Base-by-base conservation (phyloP, 305 asterid species). In the Withania somnifera region DNA sequence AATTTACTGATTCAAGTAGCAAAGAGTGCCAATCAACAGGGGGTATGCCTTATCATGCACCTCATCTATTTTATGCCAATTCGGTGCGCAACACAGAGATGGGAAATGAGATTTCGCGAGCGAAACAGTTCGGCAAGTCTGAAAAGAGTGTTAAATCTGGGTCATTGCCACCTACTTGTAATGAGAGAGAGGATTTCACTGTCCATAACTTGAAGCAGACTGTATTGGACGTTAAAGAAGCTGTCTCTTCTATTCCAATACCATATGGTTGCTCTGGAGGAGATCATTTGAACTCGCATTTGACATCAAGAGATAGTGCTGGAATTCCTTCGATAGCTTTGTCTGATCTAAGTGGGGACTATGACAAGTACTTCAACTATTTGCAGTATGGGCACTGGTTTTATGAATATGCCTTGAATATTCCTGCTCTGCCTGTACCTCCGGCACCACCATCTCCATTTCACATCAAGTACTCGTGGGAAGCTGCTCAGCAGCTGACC, bases 301-400 rank as follows among this genome's bases (percentile, higher is more conserved):
- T 77, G 85, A 86, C 58, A 13, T 66, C 85, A 28, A 28, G 81
- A 26, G 83, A 50, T 71, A 78, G 76, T 83, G 84, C 73, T 26
- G 87, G 47, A 84, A 79, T 64, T 57, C 45, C 85, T 53, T 66
- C 54, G 53, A 86, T 63, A 73, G 79, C 87, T 5, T 84, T 84
- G 36, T 81, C 82, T 11, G 91, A 90, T 87, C 97, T 92, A 51
- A 85, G 87, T 2, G 97, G 94, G 52, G 93, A 92, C 84, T 92
- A 86, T 50, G 90, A 81, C n/a, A 82, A 81, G 58, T 86, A 86
- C 79, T 52, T 89, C 38, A 86, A 34, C 11, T 78, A 83, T 84
- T 83, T 92, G 56, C 89, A 85, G 14, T 87, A 88, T 79, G 91
- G 92, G 45, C 84, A 84, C 56, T 77, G 86, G 89, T 91, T 87